Base-by-base conservation (phyloP, 1,284 basidiomycete species). In the Uromyces viciae-fabae region DNA sequence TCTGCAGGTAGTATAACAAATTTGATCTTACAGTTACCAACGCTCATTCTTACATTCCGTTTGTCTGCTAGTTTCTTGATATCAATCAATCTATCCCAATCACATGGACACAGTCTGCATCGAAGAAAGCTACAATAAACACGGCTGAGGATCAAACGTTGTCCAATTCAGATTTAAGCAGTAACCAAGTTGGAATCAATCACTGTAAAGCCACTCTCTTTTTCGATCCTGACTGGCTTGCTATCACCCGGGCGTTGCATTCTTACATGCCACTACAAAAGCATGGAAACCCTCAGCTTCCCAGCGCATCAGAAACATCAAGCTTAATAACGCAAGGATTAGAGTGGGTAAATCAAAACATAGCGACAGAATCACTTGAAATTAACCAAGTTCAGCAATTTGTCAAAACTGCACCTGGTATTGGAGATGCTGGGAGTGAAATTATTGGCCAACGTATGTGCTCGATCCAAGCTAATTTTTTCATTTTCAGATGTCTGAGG, bases 161-260 rank as follows among this genome's bases (percentile, higher is more conserved):
- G 49, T 22, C 42, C n/a, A 28, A 56, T 22, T 46, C 43, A 58
- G 71, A 69, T 38, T 25, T n/a, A 28, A 68, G 28, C 52, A 31
- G 46, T 25, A 36, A 40, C 22, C 11, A 42, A 31, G 62, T 46
- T 56, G 8, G 28, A 31, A 19, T 40, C 7, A 22, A 4, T 28
- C 52, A 31, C 25, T 36, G 36, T 40, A 42, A 69, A 28, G 78
- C 82, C 3, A 43, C 46, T 1, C 74, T 84, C 14, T 83, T 82
- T 40, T 98, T 90, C 86, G 94, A 97, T 85, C 91, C 91, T 2
- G 90, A 94, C 86, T 99, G 96, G 97, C 90, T 99, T 31, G 95
- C 95, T 0, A 94, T 98, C 85, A 91, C 91, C 0, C 91, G 93
- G 5, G 94, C 93, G 0, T 91, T 95, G 83, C 91, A 96, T 83